Conservation (phyloP, 2,329 filamentous ascomycete genomes). For the Cladophialophora carrionii region DNA sequence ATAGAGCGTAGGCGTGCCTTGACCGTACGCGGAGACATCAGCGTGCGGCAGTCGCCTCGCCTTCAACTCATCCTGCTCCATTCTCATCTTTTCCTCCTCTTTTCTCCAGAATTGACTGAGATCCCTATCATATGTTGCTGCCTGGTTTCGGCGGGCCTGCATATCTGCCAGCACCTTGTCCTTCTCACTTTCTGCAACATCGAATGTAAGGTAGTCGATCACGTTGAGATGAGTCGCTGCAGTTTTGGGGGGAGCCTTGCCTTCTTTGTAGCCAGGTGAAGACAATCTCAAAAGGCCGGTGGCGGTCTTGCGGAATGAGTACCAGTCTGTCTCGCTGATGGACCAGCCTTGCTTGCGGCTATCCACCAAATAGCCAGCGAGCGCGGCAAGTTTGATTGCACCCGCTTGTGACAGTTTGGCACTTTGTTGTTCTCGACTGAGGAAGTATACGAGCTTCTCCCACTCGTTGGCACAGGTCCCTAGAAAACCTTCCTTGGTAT, state of each 20-base stretch:
- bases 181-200: conserved; percentile 44
- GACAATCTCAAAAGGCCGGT: conserved; percentile 8
- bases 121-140: conserved; percentile 42
- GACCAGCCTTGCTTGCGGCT: conserved; percentile 51
- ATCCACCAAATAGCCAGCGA: conserved; percentile 54
- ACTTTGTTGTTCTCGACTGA: conserved; percentile 45
- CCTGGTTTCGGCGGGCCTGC: conserved; percentile 38
- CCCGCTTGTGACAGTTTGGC: conserved; percentile 45
- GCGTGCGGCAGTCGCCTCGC: background rate
- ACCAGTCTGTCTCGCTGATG: conserved; percentile 48
- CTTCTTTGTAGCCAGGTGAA: conserved; percentile 41
- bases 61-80: conserved; percentile 17
- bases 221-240: conserved; percentile 42
- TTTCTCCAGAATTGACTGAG: conserved; percentile 39
- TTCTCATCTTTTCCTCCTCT: conserved; percentile 25
- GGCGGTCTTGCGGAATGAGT: conserved; percentile 7
- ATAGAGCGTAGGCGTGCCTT: background rate
- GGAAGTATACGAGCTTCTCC: conserved; percentile 55
- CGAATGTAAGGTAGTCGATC: conserved; percentile 52
- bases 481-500: conserved; percentile 52
- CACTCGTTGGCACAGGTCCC: conserved; percentile 57
- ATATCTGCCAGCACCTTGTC: conserved; percentile 43
- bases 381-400: conserved; percentile 47
- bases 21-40: background rate
- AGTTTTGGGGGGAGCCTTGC: background rate